Evolutionary conservation across 2,329 filamentous ascomycete genomes (phyloP).

Genomic region (Shiraia bambusicola): DNA sequence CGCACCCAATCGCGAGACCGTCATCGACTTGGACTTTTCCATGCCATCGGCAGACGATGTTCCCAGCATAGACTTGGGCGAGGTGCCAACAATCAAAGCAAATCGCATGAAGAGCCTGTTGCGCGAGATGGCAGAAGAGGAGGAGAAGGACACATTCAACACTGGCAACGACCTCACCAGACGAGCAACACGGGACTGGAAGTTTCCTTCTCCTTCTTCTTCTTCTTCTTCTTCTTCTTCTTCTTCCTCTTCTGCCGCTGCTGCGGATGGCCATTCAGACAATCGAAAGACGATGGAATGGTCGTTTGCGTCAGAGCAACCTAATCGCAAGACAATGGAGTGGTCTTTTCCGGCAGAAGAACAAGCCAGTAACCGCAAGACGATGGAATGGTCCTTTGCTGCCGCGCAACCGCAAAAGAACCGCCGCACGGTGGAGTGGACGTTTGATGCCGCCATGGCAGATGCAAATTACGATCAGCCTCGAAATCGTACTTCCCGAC

Average conservation of each 20-base stretch:
- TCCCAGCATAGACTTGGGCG: conserved; percentile 49
- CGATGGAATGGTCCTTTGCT: conserved; percentile 58
- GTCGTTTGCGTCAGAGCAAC: conserved; percentile 50
- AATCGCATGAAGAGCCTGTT: conserved; percentile 54
- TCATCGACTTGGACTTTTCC: conserved; percentile 61
- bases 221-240: too few relatives aligned
- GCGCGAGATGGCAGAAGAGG: conserved; percentile 45
- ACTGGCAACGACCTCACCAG: conserved; percentile 31
- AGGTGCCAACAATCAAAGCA: conserved; percentile 59
- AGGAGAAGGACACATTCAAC: conserved; percentile 35
- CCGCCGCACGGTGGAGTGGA: conserved; percentile 51
- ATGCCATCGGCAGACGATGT: conserved; percentile 38
- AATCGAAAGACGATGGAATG: conserved; percentile 56
- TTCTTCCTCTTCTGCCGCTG: too few relatives aligned
- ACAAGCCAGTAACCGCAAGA: conserved; percentile 39
- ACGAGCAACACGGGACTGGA: conserved; percentile 56
- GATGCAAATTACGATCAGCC: conserved; percentile 38
- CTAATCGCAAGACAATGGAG: conserved; percentile 48
- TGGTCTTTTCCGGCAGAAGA: conserved; percentile 49
- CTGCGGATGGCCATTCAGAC: conserved; percentile 39
- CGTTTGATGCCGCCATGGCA: conserved; percentile 49
- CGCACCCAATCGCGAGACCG: conserved; percentile 51
- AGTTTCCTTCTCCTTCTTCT: conserved; percentile 54
- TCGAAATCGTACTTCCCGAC: conserved; percentile 34
- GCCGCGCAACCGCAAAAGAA: conserved; percentile 37